These are phyloP conservation scores for Tremella fuciformis DNA, from an alignment of 768 basidiomycete species.

Conservation along the genomic window DNA sequence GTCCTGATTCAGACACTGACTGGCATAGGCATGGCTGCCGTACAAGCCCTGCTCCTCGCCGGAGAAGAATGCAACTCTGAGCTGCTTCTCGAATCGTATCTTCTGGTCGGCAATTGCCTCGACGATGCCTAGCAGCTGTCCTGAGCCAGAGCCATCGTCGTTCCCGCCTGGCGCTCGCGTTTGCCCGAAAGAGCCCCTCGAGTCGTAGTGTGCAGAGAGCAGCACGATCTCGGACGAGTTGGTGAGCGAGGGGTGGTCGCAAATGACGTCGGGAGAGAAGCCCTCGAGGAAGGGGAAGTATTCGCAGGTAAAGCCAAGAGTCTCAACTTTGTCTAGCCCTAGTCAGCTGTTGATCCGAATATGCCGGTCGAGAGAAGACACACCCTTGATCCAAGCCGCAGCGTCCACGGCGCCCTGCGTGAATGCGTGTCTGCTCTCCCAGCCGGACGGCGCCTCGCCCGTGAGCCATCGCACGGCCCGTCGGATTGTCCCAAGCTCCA, in stretches of 20 bases:
- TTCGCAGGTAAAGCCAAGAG: conserved; percentile 70
- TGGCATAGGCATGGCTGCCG: conserved; percentile 74
- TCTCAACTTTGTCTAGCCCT: conserved; percentile 59
- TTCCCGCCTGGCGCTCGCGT: conserved; percentile 66
- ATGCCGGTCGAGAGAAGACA: conserved; percentile 37
- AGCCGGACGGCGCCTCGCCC: conserved; percentile 71
- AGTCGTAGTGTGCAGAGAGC: conserved; percentile 84
- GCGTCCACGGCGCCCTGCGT: conserved; percentile 64
- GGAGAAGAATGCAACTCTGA: conserved; percentile 78
- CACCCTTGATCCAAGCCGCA: conserved; percentile 69
- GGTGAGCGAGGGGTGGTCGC: conserved; percentile 63
- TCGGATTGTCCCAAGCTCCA: conserved; percentile 66
- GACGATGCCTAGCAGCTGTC: conserved; percentile 75
- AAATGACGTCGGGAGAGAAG: conserved; percentile 84
- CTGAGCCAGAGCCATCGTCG: conserved; percentile 65
- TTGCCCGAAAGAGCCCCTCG: conserved; percentile 80
- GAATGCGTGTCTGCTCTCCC: conserved; percentile 80
- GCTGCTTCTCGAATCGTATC: conserved; percentile 69
- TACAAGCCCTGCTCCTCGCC: conserved; percentile 88
- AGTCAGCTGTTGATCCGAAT: background rate
- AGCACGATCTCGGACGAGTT: conserved; percentile 65
- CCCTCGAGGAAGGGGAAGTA: conserved; percentile 65
- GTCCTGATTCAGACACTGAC: conserved; percentile 55
- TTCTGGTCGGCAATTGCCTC: conserved; percentile 66
- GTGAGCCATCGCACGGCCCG: conserved; percentile 77